Base-by-base conservation (phyloP, 1,139 yeast genomes). In the Suzukiozyma palmioleophila region DNA sequence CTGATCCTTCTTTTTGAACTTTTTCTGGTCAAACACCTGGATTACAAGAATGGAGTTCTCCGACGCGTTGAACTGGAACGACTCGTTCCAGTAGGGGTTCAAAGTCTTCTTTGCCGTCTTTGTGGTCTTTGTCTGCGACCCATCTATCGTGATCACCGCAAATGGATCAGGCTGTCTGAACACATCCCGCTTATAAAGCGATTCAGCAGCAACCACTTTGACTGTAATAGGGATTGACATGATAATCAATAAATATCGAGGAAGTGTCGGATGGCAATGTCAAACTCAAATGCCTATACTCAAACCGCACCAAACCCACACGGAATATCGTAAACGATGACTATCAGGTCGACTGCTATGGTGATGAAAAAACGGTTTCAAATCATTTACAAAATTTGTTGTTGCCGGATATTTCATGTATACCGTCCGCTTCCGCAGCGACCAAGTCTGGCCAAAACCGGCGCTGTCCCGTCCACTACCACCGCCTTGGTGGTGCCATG, bases 71-170 rank as follows among this genome's bases (percentile, higher is more conserved):
- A 68, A 66, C 77, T 79, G 79, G 58, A 92, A 94, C 5, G 86
- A 72, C 64, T 92, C 97, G 62, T 92, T 89, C 99, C 99, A 92
- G 60, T 90, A 92, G 13, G 99, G 99, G 54, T 92, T 89, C 53
- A 92, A 71, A 2, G 98, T 92, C 64, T 88, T 89, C 57, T 88
- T 87, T 31, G 95, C 95, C 26, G 96, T 94, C 38, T 89, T 81
- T 2, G 98, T 92, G 15, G 97, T 86, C 57, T 87, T 88, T 2
- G 98, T 92, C 61, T 92, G 98, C 13, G 88, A 83, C 4, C 98
- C 98, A 60, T 92, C 98, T 13, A 94, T 94, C 6, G 97, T 92
- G 49, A 92, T 73, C 31, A 94, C 98, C 1, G 97, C 97, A 68
- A 92, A 92, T 7, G 99, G 98, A 61, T 92, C 98, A 1, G 99